Conservation (phyloP, 768 basidiomycete species). For the Boletellus ananiceps region DNA sequence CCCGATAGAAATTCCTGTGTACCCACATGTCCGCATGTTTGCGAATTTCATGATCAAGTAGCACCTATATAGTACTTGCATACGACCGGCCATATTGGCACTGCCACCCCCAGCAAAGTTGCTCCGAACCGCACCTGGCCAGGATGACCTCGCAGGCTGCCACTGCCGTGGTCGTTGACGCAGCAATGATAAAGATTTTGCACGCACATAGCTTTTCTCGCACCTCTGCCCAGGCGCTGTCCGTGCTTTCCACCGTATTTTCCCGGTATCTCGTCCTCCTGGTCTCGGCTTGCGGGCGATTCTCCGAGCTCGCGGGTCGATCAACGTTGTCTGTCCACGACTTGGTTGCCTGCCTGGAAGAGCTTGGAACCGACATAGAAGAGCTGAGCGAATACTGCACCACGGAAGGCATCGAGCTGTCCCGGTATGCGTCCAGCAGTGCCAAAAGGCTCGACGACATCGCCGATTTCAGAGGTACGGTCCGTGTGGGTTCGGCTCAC, state of each 20-base stretch:
- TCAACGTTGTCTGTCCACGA: constrained; percentile 53
- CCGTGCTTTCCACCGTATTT: constrained; percentile 70
- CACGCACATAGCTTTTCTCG: constrained; percentile 77
- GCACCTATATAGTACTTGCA: not conserved
- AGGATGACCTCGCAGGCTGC: constrained; percentile 38
- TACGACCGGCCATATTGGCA: not conserved
- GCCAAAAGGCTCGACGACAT: constrained; percentile 67
- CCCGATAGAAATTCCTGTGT: not conserved
- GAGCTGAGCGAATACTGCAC: constrained; percentile 64
- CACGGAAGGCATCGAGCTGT: constrained; percentile 66
- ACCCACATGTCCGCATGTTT: not conserved
- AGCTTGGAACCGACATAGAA: constrained; percentile 65
- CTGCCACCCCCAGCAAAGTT: not conserved
- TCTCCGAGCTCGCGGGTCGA: constrained; percentile 73
- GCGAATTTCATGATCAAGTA: too few species aligned
- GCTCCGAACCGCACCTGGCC: not conserved
- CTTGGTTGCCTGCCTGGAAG: constrained; percentile 62
- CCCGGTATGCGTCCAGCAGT: constrained; percentile 61
- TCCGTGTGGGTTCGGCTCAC: constrained; percentile 6
- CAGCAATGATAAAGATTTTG: constrained; percentile 61
- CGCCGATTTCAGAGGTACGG: constrained; percentile 66
- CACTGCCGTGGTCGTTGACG: constrained; percentile 59
- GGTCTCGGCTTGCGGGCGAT: constrained; percentile 62
- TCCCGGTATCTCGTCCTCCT: constrained; percentile 68
- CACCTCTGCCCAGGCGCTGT: constrained; percentile 66